A percentile compares a stretch with the other conserved stretches of the same genome.
phyloP scores from a whole-genome alignment of 805 yeast genomes.

The Cyberlindnera euphorbiae region DNA sequence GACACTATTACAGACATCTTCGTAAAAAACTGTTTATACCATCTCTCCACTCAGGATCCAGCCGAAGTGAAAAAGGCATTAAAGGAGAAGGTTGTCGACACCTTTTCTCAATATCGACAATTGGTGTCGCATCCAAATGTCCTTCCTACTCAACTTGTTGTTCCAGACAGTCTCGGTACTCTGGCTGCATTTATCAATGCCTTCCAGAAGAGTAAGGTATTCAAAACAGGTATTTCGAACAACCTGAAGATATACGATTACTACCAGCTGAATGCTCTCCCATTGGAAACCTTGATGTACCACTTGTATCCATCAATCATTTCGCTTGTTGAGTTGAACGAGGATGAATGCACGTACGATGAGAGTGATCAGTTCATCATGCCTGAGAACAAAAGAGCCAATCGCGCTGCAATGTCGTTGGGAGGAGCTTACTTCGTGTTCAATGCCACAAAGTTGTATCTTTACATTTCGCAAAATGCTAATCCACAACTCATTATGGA shows the following conservation, averaged over 20 bases:
- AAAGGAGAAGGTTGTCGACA: constrained; percentile 46
- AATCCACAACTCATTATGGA: constrained; percentile 66
- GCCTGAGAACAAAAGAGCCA: constrained; percentile 46
- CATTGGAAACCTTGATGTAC: constrained; percentile 52
- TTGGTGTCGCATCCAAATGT: constrained; percentile 38
- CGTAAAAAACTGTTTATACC: constrained; percentile 42
- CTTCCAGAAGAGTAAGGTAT: constrained; percentile 62
- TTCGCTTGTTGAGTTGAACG: constrained; percentile 61
- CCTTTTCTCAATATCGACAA: constrained; percentile 55
- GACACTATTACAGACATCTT: constrained; percentile 54
- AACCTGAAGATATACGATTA: constrained; percentile 60
- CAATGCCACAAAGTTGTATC: constrained; percentile 53
- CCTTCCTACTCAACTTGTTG: constrained; percentile 58
- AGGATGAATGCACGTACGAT: constrained; percentile 50
- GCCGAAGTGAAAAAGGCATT: constrained; percentile 49
- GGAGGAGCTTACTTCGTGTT: constrained; percentile 80
- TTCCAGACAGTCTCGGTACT: constrained; percentile 77
- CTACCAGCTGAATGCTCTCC: constrained; percentile 45
- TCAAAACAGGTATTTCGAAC: constrained; percentile 42
- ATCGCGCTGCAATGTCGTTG: constrained; percentile 38
- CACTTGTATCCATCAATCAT: constrained; percentile 78
- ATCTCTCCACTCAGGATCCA: constrained; percentile 39
- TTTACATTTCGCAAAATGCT: constrained; percentile 69
- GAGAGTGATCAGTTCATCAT: constrained; percentile 37
- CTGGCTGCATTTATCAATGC: constrained; percentile 65